Evolutionary conservation across 140 eudicot species (phyloP).

Genomic region (Stevia rebaudiana): DNA sequence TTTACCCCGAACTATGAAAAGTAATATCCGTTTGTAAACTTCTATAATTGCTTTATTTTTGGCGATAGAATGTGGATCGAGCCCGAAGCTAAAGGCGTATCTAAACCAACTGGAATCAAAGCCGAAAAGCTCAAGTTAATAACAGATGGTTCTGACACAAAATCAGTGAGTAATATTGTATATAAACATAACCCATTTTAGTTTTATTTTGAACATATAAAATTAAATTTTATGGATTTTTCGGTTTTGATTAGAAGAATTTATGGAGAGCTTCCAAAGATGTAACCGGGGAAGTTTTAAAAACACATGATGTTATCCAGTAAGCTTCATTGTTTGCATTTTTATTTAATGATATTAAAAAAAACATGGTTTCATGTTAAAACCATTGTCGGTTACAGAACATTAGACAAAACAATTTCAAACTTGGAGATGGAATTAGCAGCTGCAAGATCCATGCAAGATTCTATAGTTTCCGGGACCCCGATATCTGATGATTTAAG

Average conservation of each 20-base stretch:
- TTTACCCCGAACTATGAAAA: neutral
- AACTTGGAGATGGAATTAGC: conserved; percentile 92
- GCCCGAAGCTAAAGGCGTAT: conserved; percentile 61
- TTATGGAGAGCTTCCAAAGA: conserved; percentile 36
- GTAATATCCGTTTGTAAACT: neutral
- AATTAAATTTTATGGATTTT: neutral
- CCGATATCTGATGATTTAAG: conserved; percentile 53
- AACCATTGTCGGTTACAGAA: conserved; percentile 38
- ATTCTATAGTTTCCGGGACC: conserved; percentile 60
- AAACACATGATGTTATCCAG: conserved; percentile 59
- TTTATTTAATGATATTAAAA: neutral
- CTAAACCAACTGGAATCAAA: conserved; percentile 36
- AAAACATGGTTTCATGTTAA: neutral
- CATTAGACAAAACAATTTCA: conserved; percentile 82
- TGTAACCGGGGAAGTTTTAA: conserved; percentile 49
- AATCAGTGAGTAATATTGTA: conserved; percentile 48
- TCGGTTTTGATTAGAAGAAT: conserved; percentile 34
- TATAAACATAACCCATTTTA: neutral
- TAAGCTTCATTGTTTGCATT: conserved; percentile 29
- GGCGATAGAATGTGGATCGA: conserved; percentile 60
- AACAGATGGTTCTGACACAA: conserved; percentile 52
- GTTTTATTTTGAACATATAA: neutral
- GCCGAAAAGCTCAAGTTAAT: conserved; percentile 50
- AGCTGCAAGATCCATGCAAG: conserved; percentile 95
- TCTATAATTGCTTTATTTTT: conserved; percentile 1